Evolutionary conservation across 371 early-diverging fungal species (phyloP).

Genomic region (Rhizopus delemar): DNA sequence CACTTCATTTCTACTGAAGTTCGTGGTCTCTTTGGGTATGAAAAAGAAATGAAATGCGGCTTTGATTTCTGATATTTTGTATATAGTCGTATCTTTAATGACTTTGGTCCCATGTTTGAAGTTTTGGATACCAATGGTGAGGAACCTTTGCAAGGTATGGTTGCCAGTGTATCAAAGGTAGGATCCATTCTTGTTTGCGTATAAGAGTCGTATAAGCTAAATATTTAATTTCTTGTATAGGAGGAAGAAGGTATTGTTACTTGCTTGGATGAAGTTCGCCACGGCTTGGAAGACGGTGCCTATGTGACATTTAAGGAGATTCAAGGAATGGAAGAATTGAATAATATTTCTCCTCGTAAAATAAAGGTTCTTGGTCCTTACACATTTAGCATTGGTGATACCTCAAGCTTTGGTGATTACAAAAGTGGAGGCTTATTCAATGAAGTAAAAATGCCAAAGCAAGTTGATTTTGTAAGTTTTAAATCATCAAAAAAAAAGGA

Average conservation of each 20-base stretch:
- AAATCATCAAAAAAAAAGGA: not conserved
- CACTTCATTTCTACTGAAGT: conserved; percentile 93
- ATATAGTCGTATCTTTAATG: conserved; percentile 83
- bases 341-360: conserved; percentile 78
- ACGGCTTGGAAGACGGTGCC: conserved; percentile 97
- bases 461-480: conserved; percentile 73
- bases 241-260: conserved; percentile 91
- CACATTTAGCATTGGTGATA: conserved; percentile 95
- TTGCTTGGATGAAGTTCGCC: conserved; percentile 94
- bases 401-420: conserved; percentile 73
- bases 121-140: conserved; percentile 96
- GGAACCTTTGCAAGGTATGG: conserved; percentile 90
- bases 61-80: conserved; percentile 7
- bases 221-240: conserved; percentile 25
- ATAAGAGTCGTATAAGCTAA: not conserved
- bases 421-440: conserved; percentile 87
- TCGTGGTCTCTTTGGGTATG: conserved; percentile 94
- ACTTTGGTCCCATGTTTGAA: conserved; percentile 92
- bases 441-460: conserved; percentile 92
- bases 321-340: conserved; percentile 89
- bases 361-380: conserved; percentile 91
- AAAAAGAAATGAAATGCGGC: not conserved
- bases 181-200: not conserved
- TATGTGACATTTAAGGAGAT: conserved; percentile 93
- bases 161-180: conserved; percentile 84